Percentiles rank a stretch among this genome's conserved stretches.
These are phyloP conservation scores for Aspergillus sclerotialis DNA, from an alignment of 2,329 filamentous ascomycete species.

Conservation along the genomic window DNA sequence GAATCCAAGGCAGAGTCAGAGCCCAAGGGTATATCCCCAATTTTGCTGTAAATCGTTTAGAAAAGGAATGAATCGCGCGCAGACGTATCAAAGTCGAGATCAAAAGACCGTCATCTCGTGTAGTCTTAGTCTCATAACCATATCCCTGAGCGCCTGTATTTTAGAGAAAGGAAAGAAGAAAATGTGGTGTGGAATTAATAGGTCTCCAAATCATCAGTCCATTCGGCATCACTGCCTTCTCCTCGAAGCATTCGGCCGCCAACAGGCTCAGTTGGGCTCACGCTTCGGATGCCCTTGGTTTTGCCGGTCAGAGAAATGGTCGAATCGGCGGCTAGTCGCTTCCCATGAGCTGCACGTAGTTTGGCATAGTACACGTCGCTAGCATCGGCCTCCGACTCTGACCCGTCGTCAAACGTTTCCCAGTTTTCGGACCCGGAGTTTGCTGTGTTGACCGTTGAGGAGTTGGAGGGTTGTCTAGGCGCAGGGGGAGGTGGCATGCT, in stretches of 20 bases:
- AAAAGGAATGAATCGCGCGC: too few relatives aligned
- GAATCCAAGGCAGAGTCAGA: too few relatives aligned
- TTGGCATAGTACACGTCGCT: slow-evolving; percentile 76
- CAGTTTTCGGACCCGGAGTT: slow-evolving; percentile 89
- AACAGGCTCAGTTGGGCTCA: slow-evolving; percentile 35
- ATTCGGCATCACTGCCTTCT: slow-evolving; percentile 46
- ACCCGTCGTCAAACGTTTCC: slow-evolving; percentile 90
- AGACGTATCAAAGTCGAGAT: too few relatives aligned
- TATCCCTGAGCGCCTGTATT: too few relatives aligned
- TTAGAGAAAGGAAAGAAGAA: too few relatives aligned
- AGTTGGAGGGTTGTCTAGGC: slow-evolving; percentile 64
- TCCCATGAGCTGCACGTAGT: slow-evolving; percentile 60
- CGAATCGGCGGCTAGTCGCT: slow-evolving; percentile 46
- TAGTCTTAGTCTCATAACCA: too few relatives aligned
- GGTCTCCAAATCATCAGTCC: slow-evolving; percentile 46
- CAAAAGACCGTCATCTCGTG: too few relatives aligned
- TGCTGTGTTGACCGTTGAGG: slow-evolving; percentile 57
- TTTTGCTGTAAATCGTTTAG: too few relatives aligned
- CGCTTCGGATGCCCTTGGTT: slow-evolving; percentile 40
- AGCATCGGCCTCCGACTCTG: slow-evolving; percentile 65
- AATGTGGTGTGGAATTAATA: too few relatives aligned
- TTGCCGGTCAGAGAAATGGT: slow-evolving; percentile 28
- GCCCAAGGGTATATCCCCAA: too few relatives aligned
- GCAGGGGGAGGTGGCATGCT: slow-evolving; percentile 31
- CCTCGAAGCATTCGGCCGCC: slow-evolving; percentile 39